A percentile compares a stretch with the other conserved stretches of the same genome.
phyloP scores from a whole-genome alignment of 2,329 filamentous ascomycete genomes.

The Talaromyces sp. region DNA sequence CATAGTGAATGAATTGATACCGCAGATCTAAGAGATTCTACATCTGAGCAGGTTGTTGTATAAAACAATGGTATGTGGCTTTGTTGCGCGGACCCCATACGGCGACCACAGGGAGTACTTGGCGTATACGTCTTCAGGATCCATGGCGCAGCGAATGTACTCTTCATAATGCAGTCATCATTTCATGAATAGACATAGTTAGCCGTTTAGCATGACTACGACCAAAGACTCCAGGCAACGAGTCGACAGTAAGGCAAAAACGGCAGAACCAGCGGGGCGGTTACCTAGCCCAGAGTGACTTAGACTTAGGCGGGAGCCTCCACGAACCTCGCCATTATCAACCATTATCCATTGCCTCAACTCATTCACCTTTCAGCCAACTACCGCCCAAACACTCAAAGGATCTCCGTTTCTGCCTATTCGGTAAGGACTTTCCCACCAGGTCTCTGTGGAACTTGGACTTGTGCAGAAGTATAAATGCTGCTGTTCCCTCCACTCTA shows the following conservation, averaged over 20 bases:
- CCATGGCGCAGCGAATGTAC: background rate
- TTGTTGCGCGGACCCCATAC: background rate
- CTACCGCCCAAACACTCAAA: background rate
- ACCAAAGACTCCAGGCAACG: background rate
- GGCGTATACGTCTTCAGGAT: background rate
- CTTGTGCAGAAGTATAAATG: background rate
- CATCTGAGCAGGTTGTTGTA: background rate
- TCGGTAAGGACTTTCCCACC: background rate
- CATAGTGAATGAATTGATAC: background rate
- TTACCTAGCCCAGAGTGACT: background rate
- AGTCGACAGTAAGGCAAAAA: background rate
- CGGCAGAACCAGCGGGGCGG: background rate
- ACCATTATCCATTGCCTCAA: background rate
- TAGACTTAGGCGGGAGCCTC: background rate
- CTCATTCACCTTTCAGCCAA: background rate
- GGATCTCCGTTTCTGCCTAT: background rate
- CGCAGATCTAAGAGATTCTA: background rate
- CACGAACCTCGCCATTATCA: background rate
- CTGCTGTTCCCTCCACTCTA: background rate
- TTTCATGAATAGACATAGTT: background rate
- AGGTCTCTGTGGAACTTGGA: background rate
- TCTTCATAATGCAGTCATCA: conserved; percentile 1
- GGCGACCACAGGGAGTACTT: background rate
- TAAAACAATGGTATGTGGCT: background rate
- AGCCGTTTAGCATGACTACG: background rate